Conservation (phyloP, 108 stramenopile genomes). For the Cyclotella cryptica region DNA sequence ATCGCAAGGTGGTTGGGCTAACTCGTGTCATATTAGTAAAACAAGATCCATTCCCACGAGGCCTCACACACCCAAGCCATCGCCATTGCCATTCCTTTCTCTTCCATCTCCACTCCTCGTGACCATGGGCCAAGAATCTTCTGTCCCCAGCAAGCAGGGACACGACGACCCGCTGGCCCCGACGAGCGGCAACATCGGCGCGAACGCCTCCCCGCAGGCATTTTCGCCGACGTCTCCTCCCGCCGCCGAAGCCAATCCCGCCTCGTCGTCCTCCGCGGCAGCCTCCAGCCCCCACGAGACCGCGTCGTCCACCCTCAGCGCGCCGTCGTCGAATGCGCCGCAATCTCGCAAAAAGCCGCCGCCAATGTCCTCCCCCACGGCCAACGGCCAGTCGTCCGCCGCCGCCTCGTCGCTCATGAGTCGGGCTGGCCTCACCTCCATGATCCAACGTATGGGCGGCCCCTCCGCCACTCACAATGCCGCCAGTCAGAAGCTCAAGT, state of each 20-base stretch:
- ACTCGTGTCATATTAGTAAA: not conserved
- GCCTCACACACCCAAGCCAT: not conserved
- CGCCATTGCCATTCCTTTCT: too few relatives aligned
- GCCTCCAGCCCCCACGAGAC: constrained; percentile 2
- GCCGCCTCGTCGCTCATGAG: constrained; percentile 33
- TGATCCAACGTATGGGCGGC: constrained; percentile 44
- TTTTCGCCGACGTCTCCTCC: not conserved
- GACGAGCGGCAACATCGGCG: constrained; percentile 24
- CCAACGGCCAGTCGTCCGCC: not conserved
- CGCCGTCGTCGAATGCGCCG: not conserved
- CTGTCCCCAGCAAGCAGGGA: constrained; percentile 25
- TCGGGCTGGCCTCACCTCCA: constrained; percentile 44
- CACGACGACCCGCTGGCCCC: constrained; percentile 4
- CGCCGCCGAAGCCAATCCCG: not conserved
- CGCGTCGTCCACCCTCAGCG: not conserved
- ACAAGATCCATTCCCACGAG: not conserved
- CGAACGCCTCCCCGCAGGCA: constrained; percentile 1
- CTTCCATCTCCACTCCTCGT: too few relatives aligned
- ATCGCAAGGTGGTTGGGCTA: too few relatives aligned
- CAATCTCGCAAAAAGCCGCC: constrained; percentile 13
- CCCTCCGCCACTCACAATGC: not conserved
- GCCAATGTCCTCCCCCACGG: not conserved
- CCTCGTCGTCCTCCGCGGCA: not conserved
- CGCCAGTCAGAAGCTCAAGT: not conserved
- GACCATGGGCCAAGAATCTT: constrained; percentile 51